A percentile compares a stretch with the other conserved stretches of the same genome.
phyloP scores from a whole-genome alignment of 306 rosid species.

The Abrus precatorius region DNA sequence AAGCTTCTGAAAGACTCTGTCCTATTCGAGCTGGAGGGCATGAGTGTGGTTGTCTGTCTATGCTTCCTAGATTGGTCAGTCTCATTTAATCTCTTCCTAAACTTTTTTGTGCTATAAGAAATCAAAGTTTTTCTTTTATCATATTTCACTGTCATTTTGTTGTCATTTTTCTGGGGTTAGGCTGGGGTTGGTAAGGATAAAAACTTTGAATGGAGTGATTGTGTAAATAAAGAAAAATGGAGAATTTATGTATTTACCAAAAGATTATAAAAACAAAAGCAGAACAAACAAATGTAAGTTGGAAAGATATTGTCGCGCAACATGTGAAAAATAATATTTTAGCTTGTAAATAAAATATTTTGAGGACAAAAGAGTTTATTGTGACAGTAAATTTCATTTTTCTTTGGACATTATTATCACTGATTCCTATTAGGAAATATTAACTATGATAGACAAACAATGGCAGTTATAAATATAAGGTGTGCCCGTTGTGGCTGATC shows the following conservation, averaged over 20 bases:
- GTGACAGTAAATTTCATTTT: not conserved
- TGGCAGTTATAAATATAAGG: not conserved
- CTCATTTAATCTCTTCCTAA: not conserved
- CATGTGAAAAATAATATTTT: not conserved
- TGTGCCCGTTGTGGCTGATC: not conserved
- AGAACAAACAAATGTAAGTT: not conserved
- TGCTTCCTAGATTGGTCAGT: slow-evolving; percentile 72
- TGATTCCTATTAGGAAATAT: not conserved
- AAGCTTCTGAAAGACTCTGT: slow-evolving; percentile 78
- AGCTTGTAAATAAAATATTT: not conserved
- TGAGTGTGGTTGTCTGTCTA: slow-evolving; percentile 86
- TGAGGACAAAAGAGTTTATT: not conserved
- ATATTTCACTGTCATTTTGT: not conserved
- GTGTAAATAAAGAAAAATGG: too few species aligned
- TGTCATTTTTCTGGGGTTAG: not conserved
- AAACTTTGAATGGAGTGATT: not conserved
- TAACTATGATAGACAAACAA: slow-evolving; percentile 2
- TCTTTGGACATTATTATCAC: not conserved
- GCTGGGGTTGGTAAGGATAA: not conserved
- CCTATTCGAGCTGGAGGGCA: slow-evolving; percentile 84
- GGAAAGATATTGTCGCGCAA: not conserved
- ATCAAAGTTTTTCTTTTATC: not conserved
- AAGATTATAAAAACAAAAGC: not conserved
- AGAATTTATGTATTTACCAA: too few species aligned
- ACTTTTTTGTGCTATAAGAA: not conserved